Percentiles rank a stretch among this genome's conserved stretches.
Conservation (phyloP, 805 yeast species). For the Lachancea meyersii region DNA sequence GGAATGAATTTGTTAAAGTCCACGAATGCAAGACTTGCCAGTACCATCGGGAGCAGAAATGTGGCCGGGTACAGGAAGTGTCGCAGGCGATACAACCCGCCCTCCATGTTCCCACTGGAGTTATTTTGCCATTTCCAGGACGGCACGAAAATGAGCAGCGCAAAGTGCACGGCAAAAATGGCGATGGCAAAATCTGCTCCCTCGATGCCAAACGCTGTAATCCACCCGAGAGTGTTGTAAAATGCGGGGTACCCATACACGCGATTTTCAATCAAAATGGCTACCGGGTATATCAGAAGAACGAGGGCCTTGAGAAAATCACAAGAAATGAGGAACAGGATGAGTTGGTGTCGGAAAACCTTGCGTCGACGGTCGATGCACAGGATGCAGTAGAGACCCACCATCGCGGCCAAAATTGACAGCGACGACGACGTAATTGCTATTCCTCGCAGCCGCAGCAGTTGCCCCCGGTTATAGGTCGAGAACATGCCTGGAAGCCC, state of each 20-base stretch:
- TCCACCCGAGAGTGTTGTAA: conserved; percentile 68
- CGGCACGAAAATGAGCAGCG: conserved; percentile 63
- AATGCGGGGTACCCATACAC: conserved; percentile 46
- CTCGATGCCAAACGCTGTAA: conserved; percentile 73
- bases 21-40: conserved; percentile 71
- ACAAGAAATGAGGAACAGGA: conserved; percentile 58
- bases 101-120: conserved; percentile 47
- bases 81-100: conserved; percentile 63
- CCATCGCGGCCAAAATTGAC: conserved; percentile 49
- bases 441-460: conserved; percentile 32
- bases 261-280: conserved; percentile 40
- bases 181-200: conserved; percentile 83
- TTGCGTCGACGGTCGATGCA: conserved; percentile 59
- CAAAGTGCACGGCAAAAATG: conserved; percentile 78
- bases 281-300: conserved; percentile 60
- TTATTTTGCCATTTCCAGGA: conserved; percentile 38
- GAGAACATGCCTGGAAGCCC: conserved; percentile 33
- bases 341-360: conserved; percentile 65
- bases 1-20: conserved; percentile 22
- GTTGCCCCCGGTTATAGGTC: conserved; percentile 17
- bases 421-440: conserved; percentile 45
- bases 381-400: conserved; percentile 52
- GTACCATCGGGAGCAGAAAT: conserved; percentile 52
- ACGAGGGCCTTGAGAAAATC: conserved; percentile 71
- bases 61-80: conserved; percentile 52